Evolutionary conservation across 2,329 filamentous ascomycete genomes (phyloP).

Genomic region (Fusarium multiceps): DNA sequence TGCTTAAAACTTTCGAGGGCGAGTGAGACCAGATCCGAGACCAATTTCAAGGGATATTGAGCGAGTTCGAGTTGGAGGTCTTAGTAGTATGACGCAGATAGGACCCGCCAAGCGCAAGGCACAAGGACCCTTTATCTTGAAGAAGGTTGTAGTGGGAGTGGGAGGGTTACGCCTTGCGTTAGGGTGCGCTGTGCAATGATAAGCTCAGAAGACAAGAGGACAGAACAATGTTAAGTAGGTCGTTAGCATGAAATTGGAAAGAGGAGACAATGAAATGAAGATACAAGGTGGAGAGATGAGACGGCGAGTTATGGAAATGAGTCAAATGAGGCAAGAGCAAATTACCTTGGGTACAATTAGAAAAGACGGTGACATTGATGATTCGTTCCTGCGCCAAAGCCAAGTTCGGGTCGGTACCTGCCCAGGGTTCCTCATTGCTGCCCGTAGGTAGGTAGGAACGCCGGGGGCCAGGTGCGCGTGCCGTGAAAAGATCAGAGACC

Average conservation of each 20-base stretch:
- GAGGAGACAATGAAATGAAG: conserved; percentile 2
- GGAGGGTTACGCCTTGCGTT: conserved; percentile 22
- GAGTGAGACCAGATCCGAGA: conserved; percentile 23
- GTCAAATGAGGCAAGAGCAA: conserved; percentile 37
- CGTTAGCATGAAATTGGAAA: conserved; percentile 8
- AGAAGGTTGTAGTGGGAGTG: conserved; percentile 27
- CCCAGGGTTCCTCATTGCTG: conserved; percentile 11
- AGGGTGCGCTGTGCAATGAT: conserved; percentile 14
- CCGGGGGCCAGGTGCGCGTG: conserved; percentile 33
- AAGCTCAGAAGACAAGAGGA: conserved; percentile 11
- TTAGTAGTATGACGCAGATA: conserved; percentile 44
- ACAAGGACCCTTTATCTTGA: conserved; percentile 42
- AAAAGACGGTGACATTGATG: conserved; percentile 43
- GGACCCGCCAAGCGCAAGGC: conserved; percentile 40
- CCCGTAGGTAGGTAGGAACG: not conserved
- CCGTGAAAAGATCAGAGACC: conserved; percentile 18
- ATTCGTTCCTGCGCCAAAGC: conserved; percentile 40
- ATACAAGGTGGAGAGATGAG: conserved; percentile 17
- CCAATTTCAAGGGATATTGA: conserved; percentile 29
- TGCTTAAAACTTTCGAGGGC: conserved; percentile 15
- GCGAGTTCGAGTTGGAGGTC: conserved; percentile 28
- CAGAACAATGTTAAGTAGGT: conserved; percentile 1
- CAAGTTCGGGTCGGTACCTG: conserved; percentile 38
- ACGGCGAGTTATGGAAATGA: conserved; percentile 28
- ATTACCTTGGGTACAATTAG: conserved; percentile 9